Conservation (phyloP, 208 protist genomes). For the Leishmania gerbilli region DNA sequence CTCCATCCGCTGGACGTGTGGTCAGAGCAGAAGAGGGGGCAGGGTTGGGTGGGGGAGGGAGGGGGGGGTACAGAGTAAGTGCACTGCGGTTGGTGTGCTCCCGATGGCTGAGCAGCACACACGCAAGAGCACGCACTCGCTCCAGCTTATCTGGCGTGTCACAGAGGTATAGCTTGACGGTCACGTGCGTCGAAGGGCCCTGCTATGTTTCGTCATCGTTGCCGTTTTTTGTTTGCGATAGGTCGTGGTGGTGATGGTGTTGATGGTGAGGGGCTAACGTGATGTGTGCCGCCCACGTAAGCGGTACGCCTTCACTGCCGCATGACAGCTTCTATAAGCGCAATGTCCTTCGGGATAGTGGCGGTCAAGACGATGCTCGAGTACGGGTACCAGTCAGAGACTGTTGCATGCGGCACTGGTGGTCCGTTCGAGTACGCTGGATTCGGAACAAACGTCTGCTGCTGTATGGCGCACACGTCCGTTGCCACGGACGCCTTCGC, state of each 20-base stretch:
- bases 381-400: constrained; percentile 48
- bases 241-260: neutral
- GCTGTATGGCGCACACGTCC: constrained; percentile 15
- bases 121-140: neutral
- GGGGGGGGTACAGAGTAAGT: neutral
- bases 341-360: constrained; percentile 50
- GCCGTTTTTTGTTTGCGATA: neutral
- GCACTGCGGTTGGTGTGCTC: neutral
- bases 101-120: neutral
- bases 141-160: neutral
- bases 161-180: neutral
- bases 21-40: neutral
- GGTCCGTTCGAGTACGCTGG: constrained; percentile 12
- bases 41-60: neutral
- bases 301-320: neutral
- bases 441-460: constrained; percentile 8
- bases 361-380: constrained; percentile 52
- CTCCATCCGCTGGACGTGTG: neutral
- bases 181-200: neutral
- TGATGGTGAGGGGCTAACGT: neutral
- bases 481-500: constrained; percentile 15
- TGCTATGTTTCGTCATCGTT: neutral
- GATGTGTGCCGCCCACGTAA: too few species aligned
- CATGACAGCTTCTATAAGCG: constrained; percentile 26
- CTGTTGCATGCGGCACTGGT: neutral